These are phyloP conservation scores for Trichopus zeylanicus DNA, from an alignment of 116 monocot species.

Conservation along the genomic window DNA sequence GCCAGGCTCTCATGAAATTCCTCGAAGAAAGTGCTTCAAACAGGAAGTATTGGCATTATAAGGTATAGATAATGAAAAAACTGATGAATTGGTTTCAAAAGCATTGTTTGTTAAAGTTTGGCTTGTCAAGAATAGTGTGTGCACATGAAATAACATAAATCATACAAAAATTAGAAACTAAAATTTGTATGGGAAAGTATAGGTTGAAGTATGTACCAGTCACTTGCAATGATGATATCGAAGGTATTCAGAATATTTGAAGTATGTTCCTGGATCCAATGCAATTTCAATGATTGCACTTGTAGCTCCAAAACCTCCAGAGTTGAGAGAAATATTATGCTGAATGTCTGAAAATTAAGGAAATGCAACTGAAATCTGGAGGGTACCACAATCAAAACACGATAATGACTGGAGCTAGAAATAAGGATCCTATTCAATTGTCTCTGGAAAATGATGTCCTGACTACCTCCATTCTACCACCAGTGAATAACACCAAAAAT, in stretches of 20 bases:
- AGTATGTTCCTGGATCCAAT: conserved; percentile 62
- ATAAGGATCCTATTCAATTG: too few relatives aligned
- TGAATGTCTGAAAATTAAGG: conserved; percentile 72
- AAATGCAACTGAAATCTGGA: conserved; percentile 8
- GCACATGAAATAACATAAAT: conserved; percentile 51
- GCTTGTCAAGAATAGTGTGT: conserved; percentile 12
- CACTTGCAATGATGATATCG: conserved; percentile 94
- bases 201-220: conserved; percentile 26
- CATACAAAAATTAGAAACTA: conserved; percentile 53
- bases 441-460: too few relatives aligned
- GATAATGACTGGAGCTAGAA: too few relatives aligned
- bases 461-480: too few relatives aligned
- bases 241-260: conserved; percentile 50
- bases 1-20: conserved; percentile 84
- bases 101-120: too few relatives aligned
- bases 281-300: conserved; percentile 62
- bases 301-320: conserved; percentile 51
- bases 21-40: conserved; percentile 87
- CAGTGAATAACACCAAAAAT: too few relatives aligned
- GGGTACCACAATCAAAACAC: not conserved
- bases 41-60: conserved; percentile 14
- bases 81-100: too few relatives aligned
- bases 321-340: conserved; percentile 54
- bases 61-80: too few relatives aligned
- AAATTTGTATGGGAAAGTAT: conserved; percentile 91